Evolutionary conservation across 108 stramenopile species (phyloP), one percentile per base, ranked within the genome.

Genomic region (Pseudonitzschia multiseries): DNA sequence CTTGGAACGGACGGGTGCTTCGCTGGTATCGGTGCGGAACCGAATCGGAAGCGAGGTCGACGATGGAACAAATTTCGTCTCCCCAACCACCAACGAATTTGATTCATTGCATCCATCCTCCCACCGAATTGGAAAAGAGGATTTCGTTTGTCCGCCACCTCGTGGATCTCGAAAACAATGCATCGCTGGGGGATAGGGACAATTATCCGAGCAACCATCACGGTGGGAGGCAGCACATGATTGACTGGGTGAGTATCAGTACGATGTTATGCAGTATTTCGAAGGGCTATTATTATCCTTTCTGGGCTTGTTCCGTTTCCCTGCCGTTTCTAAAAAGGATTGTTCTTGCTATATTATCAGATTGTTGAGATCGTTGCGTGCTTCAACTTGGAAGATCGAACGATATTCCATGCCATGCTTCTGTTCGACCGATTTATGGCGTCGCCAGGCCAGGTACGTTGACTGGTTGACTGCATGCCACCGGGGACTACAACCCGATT

Each of bases 191-290:
- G 28, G 50, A 29, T 0, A 21, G 63, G 69, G 69, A 69, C 63
- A n/a, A 41, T 65, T n/a, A n/a, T n/a, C 60, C 29, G 29, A 62
- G 32, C 33, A 36, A 31, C 10, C 32, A 62, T n/a, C 9, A n/a
- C 29, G 28, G 31, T 9, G 61, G 61, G 32, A 62, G 61, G n/a
- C 32, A 62, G 31, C 61, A 62, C 61, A 41, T 82, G 20, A 72
- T 78, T 9, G 81, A 82, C 57, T 82, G 77, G 77, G 31, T 74
- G 24, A 48, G 46, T 48, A n/a, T n/a, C n/a, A n/a, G n/a, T n/a
- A n/a, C n/a, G n/a, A n/a, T n/a, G n/a, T n/a, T n/a, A n/a, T n/a
- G n/a, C n/a, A n/a, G n/a, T n/a, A 18, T 14, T 48, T 48, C 46
- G 14, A 48, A 48, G 46, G 13, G 1, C 8, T 6, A 48, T 14